Percentiles rank a stretch among this genome's conserved stretches.
phyloP scores from a whole-genome alignment of 2,329 filamentous ascomycete genomes.

The Talaromyces rugulosus region DNA sequence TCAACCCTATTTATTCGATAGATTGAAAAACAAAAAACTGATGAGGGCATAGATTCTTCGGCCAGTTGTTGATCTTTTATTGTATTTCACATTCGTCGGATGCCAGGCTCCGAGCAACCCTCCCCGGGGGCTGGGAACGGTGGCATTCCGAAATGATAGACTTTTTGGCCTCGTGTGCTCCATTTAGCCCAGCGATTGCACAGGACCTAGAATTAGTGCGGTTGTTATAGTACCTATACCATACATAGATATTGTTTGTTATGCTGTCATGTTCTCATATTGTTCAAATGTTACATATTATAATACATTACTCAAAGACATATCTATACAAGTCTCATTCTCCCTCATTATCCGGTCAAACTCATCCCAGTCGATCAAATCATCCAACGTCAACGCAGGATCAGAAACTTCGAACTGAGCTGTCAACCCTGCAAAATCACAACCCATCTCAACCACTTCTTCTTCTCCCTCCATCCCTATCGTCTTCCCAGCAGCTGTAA shows the following conservation, averaged over 20 bases:
- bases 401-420: neutral
- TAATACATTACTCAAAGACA: neutral
- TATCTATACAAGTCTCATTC: neutral
- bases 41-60: constrained; percentile 31
- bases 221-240: constrained; percentile 15
- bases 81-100: constrained; percentile 37
- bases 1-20: neutral
- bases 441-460: neutral
- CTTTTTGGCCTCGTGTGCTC: constrained; percentile 36
- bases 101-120: constrained; percentile 28
- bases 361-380: constrained; percentile 2
- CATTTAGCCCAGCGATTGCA: constrained; percentile 35
- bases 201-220: constrained; percentile 37
- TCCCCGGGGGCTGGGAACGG: constrained; percentile 37
- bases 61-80: constrained; percentile 40
- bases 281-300: neutral
- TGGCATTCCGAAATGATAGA: constrained; percentile 40
- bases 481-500: neutral
- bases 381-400: neutral
- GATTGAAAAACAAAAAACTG: neutral
- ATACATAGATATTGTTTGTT: neutral
- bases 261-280: neutral
- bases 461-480: neutral
- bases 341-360: neutral
- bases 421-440: neutral